Evolutionary conservation across 2,329 filamentous ascomycete species (phyloP).

Genomic region (Colletotrichum spaethianum): DNA sequence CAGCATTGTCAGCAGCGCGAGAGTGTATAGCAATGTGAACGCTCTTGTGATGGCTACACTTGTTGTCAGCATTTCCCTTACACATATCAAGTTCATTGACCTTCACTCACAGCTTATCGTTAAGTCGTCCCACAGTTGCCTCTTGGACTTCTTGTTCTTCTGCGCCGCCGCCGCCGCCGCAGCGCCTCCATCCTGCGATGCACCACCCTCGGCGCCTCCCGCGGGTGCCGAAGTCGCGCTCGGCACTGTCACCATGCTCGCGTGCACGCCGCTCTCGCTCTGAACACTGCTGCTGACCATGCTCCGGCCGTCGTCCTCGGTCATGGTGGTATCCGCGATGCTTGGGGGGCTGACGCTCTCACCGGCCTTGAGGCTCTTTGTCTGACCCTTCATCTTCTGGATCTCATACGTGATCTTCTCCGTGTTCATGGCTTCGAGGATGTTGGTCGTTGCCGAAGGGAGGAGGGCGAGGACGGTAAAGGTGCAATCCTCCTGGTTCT

Average conservation of each 20-base stretch:
- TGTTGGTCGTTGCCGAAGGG: slow-evolving; percentile 90
- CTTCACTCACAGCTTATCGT: slow-evolving; percentile 87
- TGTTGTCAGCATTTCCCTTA: slow-evolving; percentile 17
- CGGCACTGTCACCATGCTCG: slow-evolving; percentile 80
- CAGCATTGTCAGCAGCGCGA: slow-evolving; percentile 89
- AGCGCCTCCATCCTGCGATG: slow-evolving; percentile 41
- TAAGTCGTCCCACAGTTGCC: slow-evolving; percentile 96
- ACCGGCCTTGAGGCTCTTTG: slow-evolving; percentile 65
- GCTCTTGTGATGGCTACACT: slow-evolving; percentile 85
- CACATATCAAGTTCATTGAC: neutral
- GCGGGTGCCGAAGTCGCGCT: slow-evolving; percentile 59
- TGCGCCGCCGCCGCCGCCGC: slow-evolving; percentile 50
- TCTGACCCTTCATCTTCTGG: slow-evolving; percentile 85
- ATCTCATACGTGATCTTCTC: slow-evolving; percentile 94
- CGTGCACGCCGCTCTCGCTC: slow-evolving; percentile 87
- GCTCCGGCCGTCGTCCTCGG: slow-evolving; percentile 87
- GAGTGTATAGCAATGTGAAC: slow-evolving; percentile 92
- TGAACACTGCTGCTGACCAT: slow-evolving; percentile 74
- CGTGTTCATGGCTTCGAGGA: slow-evolving; percentile 89
- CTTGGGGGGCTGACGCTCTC: slow-evolving; percentile 67
- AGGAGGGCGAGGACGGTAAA: slow-evolving; percentile 97
- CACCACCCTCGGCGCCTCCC: slow-evolving; percentile 42
- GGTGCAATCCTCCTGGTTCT: slow-evolving; percentile 99
- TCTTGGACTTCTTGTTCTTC: slow-evolving; percentile 82
- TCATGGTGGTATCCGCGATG: slow-evolving; percentile 78